These are phyloP conservation scores for Ogataea pignaliae DNA, from an alignment of 805 yeast genomes.

Conservation along the genomic window DNA sequence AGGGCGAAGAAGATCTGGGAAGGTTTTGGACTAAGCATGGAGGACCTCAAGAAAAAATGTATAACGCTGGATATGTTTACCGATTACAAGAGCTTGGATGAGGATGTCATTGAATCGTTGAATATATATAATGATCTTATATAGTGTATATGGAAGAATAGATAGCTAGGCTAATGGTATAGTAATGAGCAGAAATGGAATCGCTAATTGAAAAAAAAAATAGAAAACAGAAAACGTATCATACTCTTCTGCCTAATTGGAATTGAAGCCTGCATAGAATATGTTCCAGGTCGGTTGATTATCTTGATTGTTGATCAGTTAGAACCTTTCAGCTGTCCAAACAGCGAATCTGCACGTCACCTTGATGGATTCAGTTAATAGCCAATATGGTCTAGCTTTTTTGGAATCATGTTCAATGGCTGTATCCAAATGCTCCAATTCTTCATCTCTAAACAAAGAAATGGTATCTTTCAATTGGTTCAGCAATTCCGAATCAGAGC, in stretches of 20 bases:
- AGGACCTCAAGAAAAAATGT: slow-evolving; percentile 62
- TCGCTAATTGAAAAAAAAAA: not conserved
- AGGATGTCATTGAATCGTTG: slow-evolving; percentile 69
- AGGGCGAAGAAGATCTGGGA: slow-evolving; percentile 77
- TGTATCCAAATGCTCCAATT: slow-evolving; percentile 89
- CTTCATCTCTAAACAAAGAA: slow-evolving; percentile 84
- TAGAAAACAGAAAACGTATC: not conserved
- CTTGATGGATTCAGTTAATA: slow-evolving; percentile 85
- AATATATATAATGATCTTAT: slow-evolving; percentile 41
- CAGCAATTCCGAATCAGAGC: slow-evolving; percentile 49
- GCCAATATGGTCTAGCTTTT: slow-evolving; percentile 85
- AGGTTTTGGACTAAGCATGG: slow-evolving; percentile 44
- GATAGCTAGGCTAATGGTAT: too few relatives aligned
- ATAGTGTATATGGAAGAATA: slow-evolving; percentile 3
- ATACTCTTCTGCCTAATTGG: not conserved
- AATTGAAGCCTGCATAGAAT: too few relatives aligned
- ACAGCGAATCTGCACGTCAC: slow-evolving; percentile 82
- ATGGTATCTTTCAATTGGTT: slow-evolving; percentile 55
- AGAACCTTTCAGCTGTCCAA: slow-evolving; percentile 83
- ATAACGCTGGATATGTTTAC: slow-evolving; percentile 82
- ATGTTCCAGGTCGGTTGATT: too few relatives aligned
- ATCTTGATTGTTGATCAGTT: slow-evolving; percentile 6
- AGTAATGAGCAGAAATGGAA: too few relatives aligned
- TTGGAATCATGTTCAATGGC: slow-evolving; percentile 91
- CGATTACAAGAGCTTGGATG: slow-evolving; percentile 74